A percentile compares a stretch with the other conserved stretches of the same genome.
Conservation (phyloP, 306 rosid species). For the Acacia crassicarpa region DNA sequence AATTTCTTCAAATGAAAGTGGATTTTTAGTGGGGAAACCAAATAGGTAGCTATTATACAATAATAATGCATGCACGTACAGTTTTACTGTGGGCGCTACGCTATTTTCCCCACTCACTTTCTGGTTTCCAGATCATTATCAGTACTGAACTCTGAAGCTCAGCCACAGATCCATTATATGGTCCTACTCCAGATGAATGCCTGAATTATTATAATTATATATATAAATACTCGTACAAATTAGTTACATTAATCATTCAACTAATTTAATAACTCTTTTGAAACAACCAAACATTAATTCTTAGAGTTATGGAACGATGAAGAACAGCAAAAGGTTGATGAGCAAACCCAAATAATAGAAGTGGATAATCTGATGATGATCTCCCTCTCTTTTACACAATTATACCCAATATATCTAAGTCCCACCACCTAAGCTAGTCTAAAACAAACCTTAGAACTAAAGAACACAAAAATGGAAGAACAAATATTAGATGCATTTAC, state of each 20-base stretch:
- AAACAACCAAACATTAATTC: constrained; percentile 20
- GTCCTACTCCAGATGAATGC: constrained; percentile 10
- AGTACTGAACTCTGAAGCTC: not conserved
- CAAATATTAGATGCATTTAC: constrained; percentile 41
- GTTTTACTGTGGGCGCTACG: not conserved
- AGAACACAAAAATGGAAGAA: constrained; percentile 30
- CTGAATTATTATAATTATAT: not conserved
- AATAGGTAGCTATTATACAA: not conserved
- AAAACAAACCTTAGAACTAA: constrained; percentile 13
- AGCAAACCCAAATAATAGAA: constrained; percentile 30
- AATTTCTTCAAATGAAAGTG: not conserved
- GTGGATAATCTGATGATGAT: constrained; percentile 24
- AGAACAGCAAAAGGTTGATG: constrained; percentile 1
- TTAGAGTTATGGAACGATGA: constrained; percentile 1
- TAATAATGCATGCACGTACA: constrained; percentile 13
- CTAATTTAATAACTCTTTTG: constrained; percentile 4
- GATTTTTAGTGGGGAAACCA: not conserved
- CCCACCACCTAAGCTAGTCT: constrained; percentile 8
- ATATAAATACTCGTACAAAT: not conserved
- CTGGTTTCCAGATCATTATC: not conserved
- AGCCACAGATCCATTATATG: not conserved
- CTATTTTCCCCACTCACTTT: not conserved
- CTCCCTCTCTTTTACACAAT: constrained; percentile 54
- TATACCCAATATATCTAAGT: constrained; percentile 39
- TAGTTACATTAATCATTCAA: not conserved